phyloP scores from a whole-genome alignment of 2,329 filamentous ascomycete species.

The Phialophora expanda region DNA sequence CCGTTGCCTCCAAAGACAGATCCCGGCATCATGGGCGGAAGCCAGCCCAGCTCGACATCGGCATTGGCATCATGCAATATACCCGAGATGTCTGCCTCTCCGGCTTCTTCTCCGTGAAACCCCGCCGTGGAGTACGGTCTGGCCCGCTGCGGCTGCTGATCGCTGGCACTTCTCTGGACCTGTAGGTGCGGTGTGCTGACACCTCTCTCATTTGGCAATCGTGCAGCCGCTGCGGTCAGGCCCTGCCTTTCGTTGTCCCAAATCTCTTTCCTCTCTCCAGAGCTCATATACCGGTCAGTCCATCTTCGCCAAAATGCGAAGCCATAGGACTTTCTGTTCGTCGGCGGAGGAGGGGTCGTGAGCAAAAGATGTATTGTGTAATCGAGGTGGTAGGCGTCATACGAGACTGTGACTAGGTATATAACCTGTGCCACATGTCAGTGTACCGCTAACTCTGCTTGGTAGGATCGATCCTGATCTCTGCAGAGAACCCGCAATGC shows the following conservation, averaged over 20 bases:
- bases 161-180: neutral
- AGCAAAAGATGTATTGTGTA: slow-evolving; percentile 15
- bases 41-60: neutral
- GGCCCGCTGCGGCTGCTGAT: neutral
- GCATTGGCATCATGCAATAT: neutral
- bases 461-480: neutral
- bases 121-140: slow-evolving; percentile 3
- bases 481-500: too few species aligned
- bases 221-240: slow-evolving; percentile 1
- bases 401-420: slow-evolving; percentile 16
- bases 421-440: neutral
- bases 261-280: neutral
- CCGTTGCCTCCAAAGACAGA: slow-evolving; percentile 3
- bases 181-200: neutral
- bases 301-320: slow-evolving; percentile 17
- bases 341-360: slow-evolving; percentile 11
- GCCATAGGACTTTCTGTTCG: slow-evolving; percentile 9
- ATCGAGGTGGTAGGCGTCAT: slow-evolving; percentile 24
- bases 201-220: neutral
- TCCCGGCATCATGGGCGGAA: slow-evolving; percentile 7
- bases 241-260: slow-evolving; percentile 1
- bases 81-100: slow-evolving; percentile 6
- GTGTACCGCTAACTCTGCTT: neutral
- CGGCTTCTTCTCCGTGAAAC: neutral
- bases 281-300: neutral